These are phyloP conservation scores for Xylaria grammica DNA, from an alignment of 495 filamentous ascomycete genomes.

Conservation along the genomic window DNA sequence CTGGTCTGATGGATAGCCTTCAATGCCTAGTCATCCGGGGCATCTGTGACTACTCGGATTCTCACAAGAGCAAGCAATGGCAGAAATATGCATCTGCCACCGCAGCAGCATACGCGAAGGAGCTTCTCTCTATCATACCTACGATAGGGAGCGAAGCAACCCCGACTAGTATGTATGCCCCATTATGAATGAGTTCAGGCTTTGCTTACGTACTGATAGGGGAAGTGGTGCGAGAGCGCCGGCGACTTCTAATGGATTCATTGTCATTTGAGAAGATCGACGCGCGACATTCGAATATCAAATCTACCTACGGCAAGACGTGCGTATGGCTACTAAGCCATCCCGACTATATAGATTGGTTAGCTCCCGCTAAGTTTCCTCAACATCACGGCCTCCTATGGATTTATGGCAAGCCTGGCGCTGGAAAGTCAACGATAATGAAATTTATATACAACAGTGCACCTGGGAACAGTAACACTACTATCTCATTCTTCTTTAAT, in stretches of 20 bases:
- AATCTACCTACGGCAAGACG: constrained; percentile 47
- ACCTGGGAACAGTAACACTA: constrained; percentile 15
- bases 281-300: constrained; percentile 43
- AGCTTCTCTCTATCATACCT: constrained; percentile 9
- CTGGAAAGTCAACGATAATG: constrained; percentile 61
- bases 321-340: constrained; percentile 56
- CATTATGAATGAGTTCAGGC: background rate
- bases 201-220: background rate
- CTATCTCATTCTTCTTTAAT: constrained; percentile 57
- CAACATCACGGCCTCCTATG: constrained; percentile 60
- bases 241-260: constrained; percentile 38
- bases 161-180: background rate
- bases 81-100: constrained; percentile 37
- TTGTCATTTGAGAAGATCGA: constrained; percentile 47
- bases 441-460: constrained; percentile 36
- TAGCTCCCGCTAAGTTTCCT: constrained; percentile 39
- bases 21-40: constrained; percentile 40
- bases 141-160: background rate
- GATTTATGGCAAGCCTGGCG: constrained; percentile 63
- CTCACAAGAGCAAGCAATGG: constrained; percentile 42
- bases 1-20: constrained; percentile 32
- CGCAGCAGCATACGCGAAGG: constrained; percentile 30
- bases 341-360: constrained; percentile 53
- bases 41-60: constrained; percentile 44
- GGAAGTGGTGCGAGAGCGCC: too few species aligned